Percentiles rank a stretch among this genome's conserved stretches.
Conservation (phyloP, 2,329 filamentous ascomycete genomes). For the Akanthomyces uredinophilus region DNA sequence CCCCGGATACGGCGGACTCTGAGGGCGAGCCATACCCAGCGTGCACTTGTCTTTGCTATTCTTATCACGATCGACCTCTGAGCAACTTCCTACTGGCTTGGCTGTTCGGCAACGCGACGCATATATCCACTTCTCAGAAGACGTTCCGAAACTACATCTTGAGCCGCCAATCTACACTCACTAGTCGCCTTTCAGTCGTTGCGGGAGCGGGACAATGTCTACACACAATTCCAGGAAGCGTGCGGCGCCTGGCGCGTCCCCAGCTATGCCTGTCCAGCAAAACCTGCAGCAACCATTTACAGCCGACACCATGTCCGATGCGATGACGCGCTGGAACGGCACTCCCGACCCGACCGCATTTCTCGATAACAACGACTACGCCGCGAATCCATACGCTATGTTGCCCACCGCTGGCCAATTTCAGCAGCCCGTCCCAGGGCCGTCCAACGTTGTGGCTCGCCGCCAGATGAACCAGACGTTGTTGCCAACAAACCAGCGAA, state of each 20-base stretch:
- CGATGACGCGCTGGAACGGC: conserved; percentile 43
- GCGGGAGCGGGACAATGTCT: conserved; percentile 34
- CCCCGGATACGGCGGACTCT: neutral
- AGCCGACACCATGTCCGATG: conserved; percentile 42
- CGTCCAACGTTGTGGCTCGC: conserved; percentile 48
- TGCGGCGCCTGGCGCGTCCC: conserved; percentile 65
- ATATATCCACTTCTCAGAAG: neutral
- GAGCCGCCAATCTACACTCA: conserved; percentile 4
- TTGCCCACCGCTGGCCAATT: conserved; percentile 32
- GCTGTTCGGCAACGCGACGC: neutral
- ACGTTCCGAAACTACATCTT: neutral
- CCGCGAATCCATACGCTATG: conserved; percentile 35
- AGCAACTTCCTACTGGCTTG: neutral
- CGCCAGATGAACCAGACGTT: conserved; percentile 48
- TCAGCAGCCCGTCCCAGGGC: conserved; percentile 26
- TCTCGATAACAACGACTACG: conserved; percentile 30
- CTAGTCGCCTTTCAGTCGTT: neutral
- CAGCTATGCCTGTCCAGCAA: conserved; percentile 51
- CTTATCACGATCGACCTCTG: neutral
- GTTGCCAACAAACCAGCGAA: conserved; percentile 37
- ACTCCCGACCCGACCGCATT: conserved; percentile 33
- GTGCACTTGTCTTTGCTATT: neutral
- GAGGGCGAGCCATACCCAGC: neutral
- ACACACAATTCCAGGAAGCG: conserved; percentile 60
- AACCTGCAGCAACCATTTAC: conserved; percentile 45